Percentiles rank a stretch among this genome's conserved stretches.
Evolutionary conservation across 345 rosid species (phyloP).

Genomic region (Populus ilicifolia): DNA sequence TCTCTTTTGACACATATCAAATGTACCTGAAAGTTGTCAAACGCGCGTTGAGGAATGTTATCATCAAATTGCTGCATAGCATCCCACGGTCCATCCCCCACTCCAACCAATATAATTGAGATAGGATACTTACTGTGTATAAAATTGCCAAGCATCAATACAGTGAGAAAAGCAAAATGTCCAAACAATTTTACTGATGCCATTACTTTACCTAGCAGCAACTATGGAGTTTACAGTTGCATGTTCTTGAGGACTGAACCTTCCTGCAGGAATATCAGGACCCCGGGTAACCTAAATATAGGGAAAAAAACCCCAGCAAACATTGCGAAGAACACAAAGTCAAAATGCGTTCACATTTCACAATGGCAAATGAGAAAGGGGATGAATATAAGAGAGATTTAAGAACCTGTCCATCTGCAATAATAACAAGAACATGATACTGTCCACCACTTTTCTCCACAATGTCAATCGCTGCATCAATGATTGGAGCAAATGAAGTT

Average conservation of each 20-base stretch:
- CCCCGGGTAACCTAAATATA: constrained; percentile 58
- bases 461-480: constrained; percentile 80
- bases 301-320: neutral
- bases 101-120: constrained; percentile 86
- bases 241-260: constrained; percentile 76
- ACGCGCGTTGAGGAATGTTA: constrained; percentile 76
- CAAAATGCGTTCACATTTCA: neutral
- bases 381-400: neutral
- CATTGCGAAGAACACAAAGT: neutral
- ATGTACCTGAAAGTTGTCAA: constrained; percentile 91
- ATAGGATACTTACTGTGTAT: constrained; percentile 65
- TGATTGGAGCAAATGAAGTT: constrained; percentile 88
- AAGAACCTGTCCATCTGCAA: constrained; percentile 90
- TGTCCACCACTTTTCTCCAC: constrained; percentile 67
- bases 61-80: constrained; percentile 87
- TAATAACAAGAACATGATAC: constrained; percentile 84
- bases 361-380: neutral
- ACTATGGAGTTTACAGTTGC: constrained; percentile 76
- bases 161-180: constrained; percentile 4
- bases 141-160: constrained; percentile 19
- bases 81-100: constrained; percentile 99
- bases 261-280: constrained; percentile 56
- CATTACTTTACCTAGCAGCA: constrained; percentile 70
- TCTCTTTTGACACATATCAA: neutral
- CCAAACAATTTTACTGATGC: neutral